These are phyloP conservation scores for Fermentozyma sake DNA, from an alignment of 1,139 yeast species.

Conservation along the genomic window DNA sequence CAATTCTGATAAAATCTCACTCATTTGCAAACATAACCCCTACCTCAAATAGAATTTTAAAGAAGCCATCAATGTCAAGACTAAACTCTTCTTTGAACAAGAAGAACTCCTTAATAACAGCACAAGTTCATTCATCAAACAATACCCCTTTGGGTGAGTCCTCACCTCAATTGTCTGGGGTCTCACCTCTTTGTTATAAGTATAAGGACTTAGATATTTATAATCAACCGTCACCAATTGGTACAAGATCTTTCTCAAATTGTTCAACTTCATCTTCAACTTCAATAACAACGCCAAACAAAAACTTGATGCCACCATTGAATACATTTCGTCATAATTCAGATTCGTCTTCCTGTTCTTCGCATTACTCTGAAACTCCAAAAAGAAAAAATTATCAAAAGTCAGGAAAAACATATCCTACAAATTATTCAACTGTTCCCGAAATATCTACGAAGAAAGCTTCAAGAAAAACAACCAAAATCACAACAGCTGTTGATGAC, in stretches of 20 bases:
- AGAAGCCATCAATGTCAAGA: slow-evolving; percentile 19
- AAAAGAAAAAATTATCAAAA: slow-evolving; percentile 16
- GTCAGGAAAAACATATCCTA: slow-evolving; percentile 3
- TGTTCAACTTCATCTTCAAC: slow-evolving; percentile 10
- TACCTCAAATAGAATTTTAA: slow-evolving; percentile 11
- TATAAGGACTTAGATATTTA: slow-evolving; percentile 17
- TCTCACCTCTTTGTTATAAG: slow-evolving; percentile 19
- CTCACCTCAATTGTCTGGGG: slow-evolving; percentile 12
- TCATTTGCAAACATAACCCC: slow-evolving; percentile 10
- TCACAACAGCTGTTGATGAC: not conserved
- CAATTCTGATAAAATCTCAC: no score
- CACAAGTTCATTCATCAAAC: slow-evolving; percentile 11
- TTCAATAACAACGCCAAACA: slow-evolving; percentile 8
- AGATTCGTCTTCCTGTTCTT: slow-evolving; percentile 15
- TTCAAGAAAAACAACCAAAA: slow-evolving; percentile 3
- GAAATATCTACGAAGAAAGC: slow-evolving; percentile 14
- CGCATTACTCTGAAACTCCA: slow-evolving; percentile 14
- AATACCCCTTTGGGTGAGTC: slow-evolving; percentile 12
- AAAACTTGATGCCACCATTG: slow-evolving; percentile 18
- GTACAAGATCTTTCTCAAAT: slow-evolving; percentile 12
- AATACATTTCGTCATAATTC: slow-evolving; percentile 26
- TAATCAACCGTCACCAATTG: slow-evolving; percentile 11
- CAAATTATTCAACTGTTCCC: no score
- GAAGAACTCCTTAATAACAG: slow-evolving; percentile 17
- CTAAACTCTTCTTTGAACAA: slow-evolving; percentile 13